Conservation (phyloP, 2,329 filamentous ascomycete species). For the Stylonectria norvegica region DNA sequence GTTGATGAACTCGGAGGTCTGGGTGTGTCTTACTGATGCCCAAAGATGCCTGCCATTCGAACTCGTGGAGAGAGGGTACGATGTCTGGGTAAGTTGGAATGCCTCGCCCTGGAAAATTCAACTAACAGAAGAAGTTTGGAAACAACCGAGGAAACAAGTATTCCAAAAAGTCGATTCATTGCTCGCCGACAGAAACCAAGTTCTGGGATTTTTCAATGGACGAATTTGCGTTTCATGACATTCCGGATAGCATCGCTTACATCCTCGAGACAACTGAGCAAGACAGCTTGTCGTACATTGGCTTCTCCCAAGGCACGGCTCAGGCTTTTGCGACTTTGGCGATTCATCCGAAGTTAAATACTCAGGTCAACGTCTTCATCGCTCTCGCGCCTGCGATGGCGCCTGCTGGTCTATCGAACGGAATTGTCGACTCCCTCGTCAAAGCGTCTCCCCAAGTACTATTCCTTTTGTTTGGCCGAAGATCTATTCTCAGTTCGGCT, state of each 20-base stretch:
- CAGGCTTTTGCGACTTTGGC: slow-evolving; percentile 93
- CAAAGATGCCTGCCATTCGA: slow-evolving; percentile 84
- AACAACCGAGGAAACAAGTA: slow-evolving; percentile 99
- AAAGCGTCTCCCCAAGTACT: slow-evolving; percentile 91
- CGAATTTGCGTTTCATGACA: slow-evolving; percentile 96
- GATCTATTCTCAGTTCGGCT: slow-evolving; percentile 85
- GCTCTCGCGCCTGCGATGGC: slow-evolving; percentile 96
- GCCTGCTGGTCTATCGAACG: slow-evolving; percentile 83
- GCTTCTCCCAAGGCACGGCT: slow-evolving; percentile 94
- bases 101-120: not conserved
- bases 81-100: slow-evolving; percentile 73
- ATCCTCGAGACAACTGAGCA: slow-evolving; percentile 81
- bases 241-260: slow-evolving; percentile 90
- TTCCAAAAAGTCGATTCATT: slow-evolving; percentile 84
- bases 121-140: slow-evolving; percentile 61
- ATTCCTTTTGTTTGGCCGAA: slow-evolving; percentile 87
- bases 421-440: slow-evolving; percentile 86
- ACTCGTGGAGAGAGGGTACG: slow-evolving; percentile 85
- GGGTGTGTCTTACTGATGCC: slow-evolving; percentile 87
- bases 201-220: slow-evolving; percentile 99
- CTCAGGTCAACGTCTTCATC: slow-evolving; percentile 93
- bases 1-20: slow-evolving; percentile 98
- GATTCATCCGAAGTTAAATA: slow-evolving; percentile 87
- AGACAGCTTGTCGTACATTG: slow-evolving; percentile 86
- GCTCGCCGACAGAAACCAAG: slow-evolving; percentile 66